phyloP scores from a whole-genome alignment of 2,329 filamentous ascomycete genomes.

The Pseudogymnoascus sp. region DNA sequence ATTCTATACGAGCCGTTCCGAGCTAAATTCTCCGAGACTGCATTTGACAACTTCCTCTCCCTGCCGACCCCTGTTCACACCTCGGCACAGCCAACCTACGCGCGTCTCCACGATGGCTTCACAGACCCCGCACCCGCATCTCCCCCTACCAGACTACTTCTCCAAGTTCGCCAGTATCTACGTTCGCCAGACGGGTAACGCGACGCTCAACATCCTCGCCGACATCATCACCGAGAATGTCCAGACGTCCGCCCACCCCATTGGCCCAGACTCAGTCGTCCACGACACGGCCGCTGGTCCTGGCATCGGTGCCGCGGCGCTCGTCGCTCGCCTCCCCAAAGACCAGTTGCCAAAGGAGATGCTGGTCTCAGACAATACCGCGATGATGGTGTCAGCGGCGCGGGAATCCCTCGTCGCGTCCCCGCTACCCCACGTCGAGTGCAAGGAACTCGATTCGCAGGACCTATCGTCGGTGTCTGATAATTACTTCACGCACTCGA shows the following conservation, averaged over 20 bases:
- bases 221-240: conserved; percentile 23
- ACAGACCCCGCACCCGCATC: neutral
- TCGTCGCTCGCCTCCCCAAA: conserved; percentile 23
- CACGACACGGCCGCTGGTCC: conserved; percentile 29
- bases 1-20: neutral
- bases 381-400: conserved; percentile 25
- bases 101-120: neutral
- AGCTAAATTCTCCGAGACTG: neutral
- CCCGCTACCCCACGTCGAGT: conserved; percentile 21
- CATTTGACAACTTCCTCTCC: neutral
- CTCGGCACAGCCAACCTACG: too few relatives aligned
- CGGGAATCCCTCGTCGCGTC: conserved; percentile 24
- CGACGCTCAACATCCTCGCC: conserved; percentile 26
- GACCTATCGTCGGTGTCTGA: conserved; percentile 18
- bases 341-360: conserved; percentile 24
- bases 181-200: conserved; percentile 25
- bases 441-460: conserved; percentile 19
- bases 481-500: conserved; percentile 21
- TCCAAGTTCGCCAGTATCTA: conserved; percentile 27
- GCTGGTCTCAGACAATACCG: conserved; percentile 25
- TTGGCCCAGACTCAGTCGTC: conserved; percentile 21
- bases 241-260: conserved; percentile 22
- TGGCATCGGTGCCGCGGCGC: conserved; percentile 23
- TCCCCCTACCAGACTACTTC: conserved; percentile 26
- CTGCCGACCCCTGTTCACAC: neutral